Base-by-base conservation (phyloP, 257 asterid genomes). In the Leonotis leonurus region DNA sequence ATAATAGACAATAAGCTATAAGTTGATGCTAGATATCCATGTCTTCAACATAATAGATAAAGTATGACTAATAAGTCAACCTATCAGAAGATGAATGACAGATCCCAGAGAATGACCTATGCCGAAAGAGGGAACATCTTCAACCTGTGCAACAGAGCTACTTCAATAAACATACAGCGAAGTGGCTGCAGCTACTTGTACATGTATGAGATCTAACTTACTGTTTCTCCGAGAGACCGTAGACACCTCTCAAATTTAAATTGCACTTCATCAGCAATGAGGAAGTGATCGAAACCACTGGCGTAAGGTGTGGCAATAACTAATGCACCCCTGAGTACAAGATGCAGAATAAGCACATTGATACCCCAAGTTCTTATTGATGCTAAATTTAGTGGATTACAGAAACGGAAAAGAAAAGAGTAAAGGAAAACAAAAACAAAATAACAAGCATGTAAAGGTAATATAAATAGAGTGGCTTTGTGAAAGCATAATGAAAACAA, bases 301-400 rank as follows among this genome's bases (percentile, higher is more conserved):
- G 98, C 89, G 81, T 82, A 90, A 64, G 98, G 98, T 18, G 96
- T 90, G 56, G 96, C 98, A 70, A 90, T 84, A 65, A 90, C 88
- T 81, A 90, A 59, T 60, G 80, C 56, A 58, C 88, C 98, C 83
- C 98, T 91, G 90, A 57, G 56, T 56, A 76, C 50, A 68, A 69
- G 65, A 60, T 48, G 73, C 27, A 48, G 50, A 62, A 29, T 27
- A 68, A 58, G 65, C 30, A 61, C 45, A 61, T 62, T 43, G 72
- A 22, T 44, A 58, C 39, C 72, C 53, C 69, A 20, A 20, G 41
- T 40, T 60, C 63, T 62, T 30, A 66, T 43, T 51, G 29, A 58
- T 68, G 22, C 52, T 26, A 61, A 35, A 64, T 49, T 56, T 56
- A 51, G 51, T 20, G 65, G 46, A 29, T 24, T 36, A 45, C 30